Base-by-base conservation (phyloP, 257 asterid species). In the Forsythia viridissima region DNA sequence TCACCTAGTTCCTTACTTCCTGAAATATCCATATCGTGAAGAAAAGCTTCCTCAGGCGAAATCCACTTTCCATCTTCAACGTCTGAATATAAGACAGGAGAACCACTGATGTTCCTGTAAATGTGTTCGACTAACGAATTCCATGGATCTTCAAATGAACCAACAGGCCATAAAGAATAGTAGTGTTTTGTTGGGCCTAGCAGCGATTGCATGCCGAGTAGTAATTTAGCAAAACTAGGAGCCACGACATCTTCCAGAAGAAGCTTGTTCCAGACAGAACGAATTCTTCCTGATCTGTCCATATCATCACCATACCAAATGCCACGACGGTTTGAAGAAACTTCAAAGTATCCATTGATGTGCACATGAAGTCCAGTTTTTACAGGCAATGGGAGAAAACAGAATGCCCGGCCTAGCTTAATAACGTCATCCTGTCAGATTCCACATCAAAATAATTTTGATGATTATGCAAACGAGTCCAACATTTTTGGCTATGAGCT, bases 281-380 rank as follows among this genome's bases (percentile, higher is more conserved):
- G 98, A 72, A 94, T 83, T 85, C 91, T 94, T 78, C 98, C 99
- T 78, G 98, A 86, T 85, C 97, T 91, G 83, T 94, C 99, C 99
- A 94, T 93, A 87, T 94, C 99, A 86, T 89, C 96, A 80, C 99
- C 99, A 82, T 93, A 94, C 99, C 99, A 94, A 86, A 94, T 93
- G 75, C 98, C 97, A 82, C 98, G 99, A 38, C 99, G 97, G 81
- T 94, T 94, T 40, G 99, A 94, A 72, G 98, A 94, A 85, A 94
- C 97, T 90, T 94, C 99, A 75, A 93, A 94, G 81, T 88, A 94
- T 77, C 99, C 99, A 80, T 94, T 93, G 55, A 92, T 84, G 80
- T 94, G 99, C 84, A 91, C 91, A 37, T 52, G 78, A 77, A 94
- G 85, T 69, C 99, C 99, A 75, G 99, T 94, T 91, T 86, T 94